Percentiles rank a stretch among this genome's conserved stretches.
Evolutionary conservation across 2,329 filamentous ascomycete species (phyloP).

Genomic region (Calcarisporium arbuscula): DNA sequence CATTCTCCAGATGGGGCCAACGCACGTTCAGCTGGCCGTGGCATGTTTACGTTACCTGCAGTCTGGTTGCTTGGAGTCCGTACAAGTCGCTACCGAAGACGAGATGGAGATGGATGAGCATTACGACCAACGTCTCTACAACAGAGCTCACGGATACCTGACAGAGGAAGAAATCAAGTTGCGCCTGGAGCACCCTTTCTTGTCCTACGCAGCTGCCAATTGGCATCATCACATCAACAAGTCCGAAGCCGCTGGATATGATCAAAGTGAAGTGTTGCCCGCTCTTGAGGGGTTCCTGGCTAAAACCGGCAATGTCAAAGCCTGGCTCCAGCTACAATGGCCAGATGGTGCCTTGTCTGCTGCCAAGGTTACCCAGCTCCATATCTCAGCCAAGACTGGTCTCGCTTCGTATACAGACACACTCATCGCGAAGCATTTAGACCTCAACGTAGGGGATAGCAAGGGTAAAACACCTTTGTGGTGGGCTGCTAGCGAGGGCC

Average conservation of each 20-base stretch:
- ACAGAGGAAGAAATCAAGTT: conserved; percentile 4
- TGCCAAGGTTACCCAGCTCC: conserved; percentile 6
- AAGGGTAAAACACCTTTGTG: conserved; percentile 17
- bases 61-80: conserved; percentile 10
- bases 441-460: conserved; percentile 11
- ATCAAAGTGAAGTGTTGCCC: conserved; percentile 10
- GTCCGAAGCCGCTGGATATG: conserved; percentile 12
- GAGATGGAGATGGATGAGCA: no score
- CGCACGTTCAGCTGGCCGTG: conserved; percentile 15
- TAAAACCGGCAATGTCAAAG: conserved; percentile 4
- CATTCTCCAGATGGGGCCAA: conserved; percentile 11
- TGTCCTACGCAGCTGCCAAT: conserved; percentile 21
- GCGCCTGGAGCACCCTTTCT: conserved; percentile 18
- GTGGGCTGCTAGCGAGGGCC: conserved; percentile 19
- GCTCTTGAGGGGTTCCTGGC: conserved; percentile 9
- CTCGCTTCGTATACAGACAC: conserved; percentile 13
- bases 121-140: no score
- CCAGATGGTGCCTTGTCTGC: neutral
- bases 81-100: neutral
- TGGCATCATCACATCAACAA: conserved; percentile 21
- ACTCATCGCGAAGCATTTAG: conserved; percentile 9
- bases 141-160: no score
- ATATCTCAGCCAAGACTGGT: conserved; percentile 14
- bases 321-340: conserved; percentile 12
- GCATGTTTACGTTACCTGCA: conserved; percentile 15